Evolutionary conservation across 441 rosid genomes (phyloP).

Genomic region (Heliophila coronopifolia): DNA sequence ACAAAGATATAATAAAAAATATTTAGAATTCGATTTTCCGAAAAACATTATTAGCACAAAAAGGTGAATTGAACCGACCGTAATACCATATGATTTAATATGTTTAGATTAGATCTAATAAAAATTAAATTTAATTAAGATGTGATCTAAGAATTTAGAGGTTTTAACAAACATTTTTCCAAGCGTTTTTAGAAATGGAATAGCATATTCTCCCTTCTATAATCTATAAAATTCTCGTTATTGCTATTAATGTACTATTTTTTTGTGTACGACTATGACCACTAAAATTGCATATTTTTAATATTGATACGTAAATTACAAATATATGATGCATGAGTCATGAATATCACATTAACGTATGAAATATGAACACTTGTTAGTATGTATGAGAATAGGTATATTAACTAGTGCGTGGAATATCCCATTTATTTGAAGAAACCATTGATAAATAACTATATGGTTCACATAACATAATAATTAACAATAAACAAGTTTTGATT

Average conservation of each 20-base stretch:
- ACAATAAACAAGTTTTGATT: no score
- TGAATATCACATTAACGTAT: not conserved
- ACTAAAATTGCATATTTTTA: not conserved
- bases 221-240: not conserved
- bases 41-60: no score
- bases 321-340: no score
- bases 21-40: no score
- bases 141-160: no score
- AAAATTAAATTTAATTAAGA: no score
- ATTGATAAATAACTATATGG: not conserved
- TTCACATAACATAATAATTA: not conserved
- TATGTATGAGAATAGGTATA: constrained; percentile 1
- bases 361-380: not conserved
- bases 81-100: no score
- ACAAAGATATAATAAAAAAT: no score
- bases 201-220: constrained; percentile 7
- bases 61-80: no score
- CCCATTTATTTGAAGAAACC: constrained; percentile 7
- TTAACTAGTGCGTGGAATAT: not conserved
- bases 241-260: not conserved
- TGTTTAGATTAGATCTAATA: not conserved
- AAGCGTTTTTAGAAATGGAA: no score
- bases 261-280: constrained; percentile 4
- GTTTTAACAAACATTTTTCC: not conserved
- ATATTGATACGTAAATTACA: no score